Base-by-base conservation (phyloP, 176 grass and related monocot genomes). In the Oryza glumipatula region DNA sequence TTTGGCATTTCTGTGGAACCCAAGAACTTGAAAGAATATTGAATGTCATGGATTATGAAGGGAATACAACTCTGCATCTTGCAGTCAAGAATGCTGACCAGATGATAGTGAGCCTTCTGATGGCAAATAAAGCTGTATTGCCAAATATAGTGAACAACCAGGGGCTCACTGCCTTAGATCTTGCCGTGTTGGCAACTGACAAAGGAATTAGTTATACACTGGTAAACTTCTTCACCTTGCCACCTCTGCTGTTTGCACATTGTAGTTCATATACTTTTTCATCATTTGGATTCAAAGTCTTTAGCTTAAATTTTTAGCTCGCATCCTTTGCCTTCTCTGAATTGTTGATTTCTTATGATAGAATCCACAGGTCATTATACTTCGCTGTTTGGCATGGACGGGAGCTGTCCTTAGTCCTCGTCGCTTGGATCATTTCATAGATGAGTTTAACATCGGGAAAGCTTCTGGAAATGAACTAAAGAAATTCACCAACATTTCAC, bases 1-100 rank as follows among this genome's bases (percentile, higher is more conserved):
- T 95, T 75, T 75, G 79, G 78, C 26, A 51, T 73, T 88, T 95
- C 49, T 75, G 28, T 65, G 47, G 73, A 74, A 84, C 80, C 10
- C 21, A 14, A 26, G 91, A 87, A 36, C 86, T 92, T 56, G 82
- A 45, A 60, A 92, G 90, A 74, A 76, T 92, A 90, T 19, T 84
- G 6, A 95, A 95, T 90, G 71, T 23, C 80, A 90, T 89, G 88
- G 94, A 96, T 82, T 82, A 85, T 75, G 54, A 87, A 85, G 94
- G 94, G 5, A 96, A 96, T 61, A 96, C 94, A 73, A 83, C 86
- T 58, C 86, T 96, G n/a, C 94, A 96, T 87, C 80, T 93, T 80
- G 94, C 94, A 19, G 65, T 84, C 5, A 66, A 69, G 58, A 82
- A 44, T 47, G 80, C 63, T 68, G 72, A 89, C 12, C 89, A 91